Evolutionary conservation across 441 rosid species (phyloP).

Genomic region (Eruca vesicaria): DNA sequence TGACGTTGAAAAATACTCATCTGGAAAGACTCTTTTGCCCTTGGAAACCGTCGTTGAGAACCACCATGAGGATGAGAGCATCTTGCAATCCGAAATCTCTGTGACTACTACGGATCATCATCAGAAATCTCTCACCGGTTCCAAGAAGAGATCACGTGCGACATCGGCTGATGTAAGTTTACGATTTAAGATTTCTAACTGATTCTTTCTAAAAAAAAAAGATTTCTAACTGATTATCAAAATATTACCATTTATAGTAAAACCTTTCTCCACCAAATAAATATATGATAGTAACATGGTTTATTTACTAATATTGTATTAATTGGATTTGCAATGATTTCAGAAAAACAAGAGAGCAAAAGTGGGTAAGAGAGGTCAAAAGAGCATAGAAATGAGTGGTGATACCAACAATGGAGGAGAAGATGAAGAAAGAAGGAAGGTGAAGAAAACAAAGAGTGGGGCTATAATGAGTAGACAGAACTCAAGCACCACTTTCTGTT

Average conservation of each 20-base stretch:
- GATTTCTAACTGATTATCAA: neutral
- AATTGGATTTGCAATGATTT: constrained; percentile 26
- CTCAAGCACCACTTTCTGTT: constrained; percentile 51
- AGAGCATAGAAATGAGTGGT: constrained; percentile 37
- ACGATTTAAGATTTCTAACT: neutral
- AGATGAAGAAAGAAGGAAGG: constrained; percentile 12
- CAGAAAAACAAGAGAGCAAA: constrained; percentile 34
- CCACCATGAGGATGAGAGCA: constrained; percentile 15
- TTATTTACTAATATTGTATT: constrained; percentile 6
- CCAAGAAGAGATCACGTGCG: constrained; percentile 52
- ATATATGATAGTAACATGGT: neutral
- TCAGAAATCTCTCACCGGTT: constrained; percentile 25
- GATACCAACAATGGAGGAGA: constrained; percentile 40
- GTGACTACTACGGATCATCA: constrained; percentile 20
- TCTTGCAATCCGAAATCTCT: constrained; percentile 24
- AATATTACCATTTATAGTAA: neutral
- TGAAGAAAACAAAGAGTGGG: constrained; percentile 29
- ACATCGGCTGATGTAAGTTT: constrained; percentile 49
- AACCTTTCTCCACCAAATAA: neutral
- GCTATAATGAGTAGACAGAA: constrained; percentile 39
- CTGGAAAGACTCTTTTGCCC: constrained; percentile 1
- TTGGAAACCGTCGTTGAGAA: constrained; percentile 24
- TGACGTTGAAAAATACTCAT: constrained; percentile 34
- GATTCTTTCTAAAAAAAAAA: too few species aligned
- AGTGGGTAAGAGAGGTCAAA: constrained; percentile 32